Evolutionary conservation across 2,329 filamentous ascomycete species (phyloP), one percentile per base, ranked within the genome.

Genomic region (Blastomyces percursus): DNA sequence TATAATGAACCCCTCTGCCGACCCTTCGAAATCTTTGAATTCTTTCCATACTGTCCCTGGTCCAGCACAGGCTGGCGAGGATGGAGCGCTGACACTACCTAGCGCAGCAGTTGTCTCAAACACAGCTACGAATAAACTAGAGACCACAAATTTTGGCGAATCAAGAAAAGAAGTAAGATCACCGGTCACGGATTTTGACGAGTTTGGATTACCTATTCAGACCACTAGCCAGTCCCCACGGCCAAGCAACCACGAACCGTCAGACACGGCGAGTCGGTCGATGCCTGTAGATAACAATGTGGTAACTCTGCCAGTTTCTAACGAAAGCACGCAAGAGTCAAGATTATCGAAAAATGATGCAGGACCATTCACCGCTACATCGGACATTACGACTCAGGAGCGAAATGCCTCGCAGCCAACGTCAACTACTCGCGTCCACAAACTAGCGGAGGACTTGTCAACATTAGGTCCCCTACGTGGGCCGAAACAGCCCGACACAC

Each of bases 171-270:
- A 27, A 24, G n/a, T 24, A 30, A n/a, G 38, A 58, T 40, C 44
- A 21, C 21, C 16, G 14, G 2, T 24, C 38, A 11, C 24, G 0
- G 57, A 59, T n/a, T 24, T 75, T 35, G 75, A 77, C 58, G 75
- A 76, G 55, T 77, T 77, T 65, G 75, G 75, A 1, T 69, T 77
- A 19, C 75, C 74, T 7, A 72, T 76, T 64, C 74, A 71, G 65
- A 48, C 63, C 52, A 69, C 7, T 11, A 48, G 16, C 24, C 42
- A 35, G 57, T 27, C 57, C n/a, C 42, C 42, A 19, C 57, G n/a
- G 3, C n/a, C 27, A 35, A 50, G 21, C 27, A 48, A 59, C 4
- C 24, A 46, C 24, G 57, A 48, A 27, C 32, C 19, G 11, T 27
- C 14, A 59, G 21, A 24, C n/a, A 12, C 35, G 11, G 27, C 32